A percentile compares a stretch with the other conserved stretches of the same genome.
phyloP scores from a whole-genome alignment of 148 eudicot genomes.

The Selenicereus undatus region DNA sequence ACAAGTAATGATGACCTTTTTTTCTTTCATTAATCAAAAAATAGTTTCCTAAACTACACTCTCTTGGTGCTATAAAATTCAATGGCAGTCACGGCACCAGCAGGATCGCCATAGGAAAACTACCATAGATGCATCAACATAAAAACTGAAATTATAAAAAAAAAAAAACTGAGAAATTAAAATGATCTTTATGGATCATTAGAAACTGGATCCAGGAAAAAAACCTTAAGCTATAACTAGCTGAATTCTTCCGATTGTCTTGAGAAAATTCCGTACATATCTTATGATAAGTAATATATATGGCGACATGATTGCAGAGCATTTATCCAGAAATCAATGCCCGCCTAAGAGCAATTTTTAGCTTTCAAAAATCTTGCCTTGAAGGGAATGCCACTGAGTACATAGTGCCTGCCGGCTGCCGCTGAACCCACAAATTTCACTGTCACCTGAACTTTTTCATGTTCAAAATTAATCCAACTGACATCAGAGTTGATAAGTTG shows the following conservation, averaged over 20 bases:
- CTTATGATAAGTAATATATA: background rate
- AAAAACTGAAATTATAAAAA: no score
- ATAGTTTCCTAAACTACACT: background rate
- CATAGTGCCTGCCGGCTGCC: slow-evolving; percentile 21
- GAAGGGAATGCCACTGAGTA: slow-evolving; percentile 42
- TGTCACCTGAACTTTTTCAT: slow-evolving; percentile 54
- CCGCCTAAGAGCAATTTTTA: background rate
- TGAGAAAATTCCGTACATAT: background rate
- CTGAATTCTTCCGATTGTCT: background rate
- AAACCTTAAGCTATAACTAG: background rate
- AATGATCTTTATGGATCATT: background rate
- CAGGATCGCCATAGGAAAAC: background rate
- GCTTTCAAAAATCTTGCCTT: slow-evolving; percentile 40
- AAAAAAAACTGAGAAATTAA: background rate
- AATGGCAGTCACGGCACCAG: background rate
- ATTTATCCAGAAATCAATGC: background rate
- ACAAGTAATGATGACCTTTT: background rate
- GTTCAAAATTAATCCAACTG: slow-evolving; percentile 1
- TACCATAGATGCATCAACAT: background rate
- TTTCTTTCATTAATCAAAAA: background rate
- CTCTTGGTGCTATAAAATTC: background rate
- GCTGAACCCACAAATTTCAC: slow-evolving; percentile 61
- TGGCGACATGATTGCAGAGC: background rate
- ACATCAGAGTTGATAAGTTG: background rate
- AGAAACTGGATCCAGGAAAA: background rate